Conservation (phyloP, 108 stramenopile genomes). For the Cylindrotheca fusiformis region DNA sequence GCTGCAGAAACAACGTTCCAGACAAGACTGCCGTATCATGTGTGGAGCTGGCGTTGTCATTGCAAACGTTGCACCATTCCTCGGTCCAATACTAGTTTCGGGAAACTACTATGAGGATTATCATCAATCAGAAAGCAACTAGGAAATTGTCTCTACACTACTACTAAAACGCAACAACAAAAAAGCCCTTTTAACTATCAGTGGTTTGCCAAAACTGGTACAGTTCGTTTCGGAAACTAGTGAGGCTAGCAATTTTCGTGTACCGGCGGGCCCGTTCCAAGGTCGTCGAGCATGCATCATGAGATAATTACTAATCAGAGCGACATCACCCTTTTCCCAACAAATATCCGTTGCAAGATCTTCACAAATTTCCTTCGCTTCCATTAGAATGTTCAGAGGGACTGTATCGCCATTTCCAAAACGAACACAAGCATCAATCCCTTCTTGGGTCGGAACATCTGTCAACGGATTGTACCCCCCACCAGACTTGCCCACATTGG, state of each 20-base stretch:
- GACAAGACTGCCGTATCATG: too few species aligned
- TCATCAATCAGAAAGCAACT: too few species aligned
- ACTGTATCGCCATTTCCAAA: slow-evolving; percentile 28
- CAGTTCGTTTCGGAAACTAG: slow-evolving; percentile 27
- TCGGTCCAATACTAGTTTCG: too few species aligned
- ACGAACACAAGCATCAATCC: slow-evolving; percentile 29
- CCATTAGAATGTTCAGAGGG: slow-evolving; percentile 16
- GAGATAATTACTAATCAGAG: slow-evolving; percentile 24
- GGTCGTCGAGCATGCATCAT: slow-evolving; percentile 34
- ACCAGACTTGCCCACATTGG: slow-evolving; percentile 16
- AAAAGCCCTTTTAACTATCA: slow-evolving; percentile 3
- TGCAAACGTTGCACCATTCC: too few species aligned
- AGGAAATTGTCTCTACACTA: too few species aligned
- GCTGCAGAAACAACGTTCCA: too few species aligned
- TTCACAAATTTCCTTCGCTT: slow-evolving; percentile 33
- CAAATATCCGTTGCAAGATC: slow-evolving; percentile 18
- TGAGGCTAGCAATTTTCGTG: slow-evolving; percentile 30
- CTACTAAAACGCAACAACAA: too few species aligned
- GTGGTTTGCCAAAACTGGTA: slow-evolving; percentile 22
- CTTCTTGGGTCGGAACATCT: slow-evolving; percentile 33
- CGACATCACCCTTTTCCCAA: slow-evolving; percentile 35
- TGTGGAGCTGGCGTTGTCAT: too few species aligned
- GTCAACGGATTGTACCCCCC: slow-evolving; percentile 25
- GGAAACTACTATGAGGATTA: too few species aligned
- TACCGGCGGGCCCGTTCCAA: slow-evolving; percentile 32